Conservation (phyloP, 75 land plant species). For the Isoetes taiwanensis region DNA sequence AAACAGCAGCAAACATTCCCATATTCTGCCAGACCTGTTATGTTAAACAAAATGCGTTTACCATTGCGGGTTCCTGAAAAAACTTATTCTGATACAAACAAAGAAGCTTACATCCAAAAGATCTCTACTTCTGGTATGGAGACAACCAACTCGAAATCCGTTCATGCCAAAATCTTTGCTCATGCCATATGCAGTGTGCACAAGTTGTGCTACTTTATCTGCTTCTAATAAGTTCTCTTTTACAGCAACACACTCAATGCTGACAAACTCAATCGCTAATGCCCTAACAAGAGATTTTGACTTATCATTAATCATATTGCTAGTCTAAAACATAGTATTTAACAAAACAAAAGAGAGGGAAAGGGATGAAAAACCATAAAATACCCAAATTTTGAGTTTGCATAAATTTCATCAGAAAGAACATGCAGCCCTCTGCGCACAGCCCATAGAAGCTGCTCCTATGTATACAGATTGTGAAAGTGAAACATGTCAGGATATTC, state of each 20-base stretch:
- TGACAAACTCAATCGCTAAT: slow-evolving; percentile 26
- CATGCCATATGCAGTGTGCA: slow-evolving; percentile 37
- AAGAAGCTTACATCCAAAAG: slow-evolving; percentile 20
- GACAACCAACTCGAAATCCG: slow-evolving; percentile 35
- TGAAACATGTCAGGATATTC: too few species aligned
- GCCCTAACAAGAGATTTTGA: too few species aligned
- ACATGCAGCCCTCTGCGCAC: slow-evolving; percentile 26
- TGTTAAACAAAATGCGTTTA: not conserved
- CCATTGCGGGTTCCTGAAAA: too few species aligned
- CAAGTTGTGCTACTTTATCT: slow-evolving; percentile 15
- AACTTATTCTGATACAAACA: too few species aligned
- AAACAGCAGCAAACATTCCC: slow-evolving; percentile 41
- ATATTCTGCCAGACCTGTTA: slow-evolving; percentile 33
- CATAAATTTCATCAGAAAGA: slow-evolving; percentile 34
- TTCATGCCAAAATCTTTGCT: slow-evolving; percentile 39
- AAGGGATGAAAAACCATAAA: not conserved
- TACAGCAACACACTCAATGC: slow-evolving; percentile 29
- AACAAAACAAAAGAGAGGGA: too few species aligned
- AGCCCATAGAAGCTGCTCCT: slow-evolving; percentile 35
- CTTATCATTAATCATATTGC: too few species aligned
- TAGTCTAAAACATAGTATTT: too few species aligned
- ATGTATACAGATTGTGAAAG: not conserved
- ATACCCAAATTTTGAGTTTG: slow-evolving; percentile 37
- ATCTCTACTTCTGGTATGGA: slow-evolving; percentile 26
- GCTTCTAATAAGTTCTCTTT: slow-evolving; percentile 20